Base-by-base conservation (phyloP, 306 rosid species). In the Senna siamea region DNA sequence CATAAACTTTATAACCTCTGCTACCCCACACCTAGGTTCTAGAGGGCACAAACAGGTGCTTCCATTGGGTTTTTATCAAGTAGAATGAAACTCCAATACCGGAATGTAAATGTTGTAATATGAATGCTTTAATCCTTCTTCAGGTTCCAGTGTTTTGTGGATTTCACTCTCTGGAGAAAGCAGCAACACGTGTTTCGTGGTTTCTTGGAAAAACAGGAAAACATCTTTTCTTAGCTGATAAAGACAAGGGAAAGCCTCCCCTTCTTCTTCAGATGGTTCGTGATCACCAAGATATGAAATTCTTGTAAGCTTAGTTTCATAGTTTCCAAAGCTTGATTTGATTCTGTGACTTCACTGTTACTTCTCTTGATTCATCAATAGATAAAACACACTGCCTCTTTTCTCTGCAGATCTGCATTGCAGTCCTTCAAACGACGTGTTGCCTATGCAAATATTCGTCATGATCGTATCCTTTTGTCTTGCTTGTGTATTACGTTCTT, bases 1-100 rank as follows among this genome's bases (percentile, higher is more conserved):
- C 1, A 48, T 91, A 60, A 93, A 91, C 80, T 93, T 91, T 78
- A 88, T 93, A 66, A 85, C 93, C 40, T 81, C 66, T 7, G 98
- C 97, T 12, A 89, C 98, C 4, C 98, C 98, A 20, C 97, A 93
- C 80, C 94, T 93, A 10, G 98, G 98, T 78, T 78, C 97, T 60
- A 79, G 96, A 81, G 97, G 94, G 40, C 97, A 93, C 80, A 88
- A 82, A 35, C 97, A 93, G 89, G 98, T 89, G 46, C 69, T 55
- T 68, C 35, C 30, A n/a, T n/a, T n/a, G n/a, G n/a, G n/a, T n/a
- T n/a, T n/a, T n/a, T n/a, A n/a, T n/a, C n/a, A n/a, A n/a, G n/a
- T n/a, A n/a, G n/a, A n/a, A n/a, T n/a, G n/a, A n/a, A n/a, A n/a
- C n/a, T n/a, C n/a, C n/a, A n/a, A n/a, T n/a, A n/a, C n/a, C n/a